Evolutionary conservation across 345 rosid species (phyloP).

Genomic region (Gossypium mustelinum): DNA sequence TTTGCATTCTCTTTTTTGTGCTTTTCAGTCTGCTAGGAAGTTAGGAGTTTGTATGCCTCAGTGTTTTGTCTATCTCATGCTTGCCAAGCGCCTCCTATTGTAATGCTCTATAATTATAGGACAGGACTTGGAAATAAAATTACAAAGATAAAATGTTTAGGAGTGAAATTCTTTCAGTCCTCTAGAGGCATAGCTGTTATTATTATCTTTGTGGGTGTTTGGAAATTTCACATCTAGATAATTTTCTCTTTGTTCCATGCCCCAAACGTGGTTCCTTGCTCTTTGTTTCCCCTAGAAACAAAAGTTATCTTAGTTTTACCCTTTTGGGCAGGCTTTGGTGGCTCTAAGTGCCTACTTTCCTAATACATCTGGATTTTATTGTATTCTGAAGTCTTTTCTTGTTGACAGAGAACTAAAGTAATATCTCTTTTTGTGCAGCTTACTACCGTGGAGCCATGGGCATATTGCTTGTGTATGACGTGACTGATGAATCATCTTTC

Average conservation of each 20-base stretch:
- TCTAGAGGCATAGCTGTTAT: background rate
- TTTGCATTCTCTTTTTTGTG: background rate
- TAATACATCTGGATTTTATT: background rate
- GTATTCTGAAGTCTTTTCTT: background rate
- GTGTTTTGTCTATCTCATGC: background rate
- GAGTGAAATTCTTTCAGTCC: background rate
- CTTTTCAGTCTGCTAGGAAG: background rate
- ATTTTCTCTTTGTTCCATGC: too few relatives aligned
- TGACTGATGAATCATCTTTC: constrained; percentile 97
- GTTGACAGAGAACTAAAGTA: background rate
- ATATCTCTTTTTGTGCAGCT: constrained; percentile 48
- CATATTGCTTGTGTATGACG: constrained; percentile 95
- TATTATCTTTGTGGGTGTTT: too few relatives aligned
- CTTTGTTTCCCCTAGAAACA: background rate
- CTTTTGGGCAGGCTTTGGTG: background rate
- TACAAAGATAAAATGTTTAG: background rate
- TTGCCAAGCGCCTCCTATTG: background rate
- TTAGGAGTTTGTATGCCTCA: background rate
- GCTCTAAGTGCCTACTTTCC: background rate
- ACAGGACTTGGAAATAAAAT: background rate
- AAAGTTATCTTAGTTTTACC: background rate
- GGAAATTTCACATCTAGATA: too few relatives aligned
- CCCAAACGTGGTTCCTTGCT: background rate
- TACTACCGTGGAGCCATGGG: constrained; percentile 99
- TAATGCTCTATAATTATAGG: background rate